Evolutionary conservation across 345 rosid species (phyloP).

Genomic region (Eucalyptus polybractea): DNA sequence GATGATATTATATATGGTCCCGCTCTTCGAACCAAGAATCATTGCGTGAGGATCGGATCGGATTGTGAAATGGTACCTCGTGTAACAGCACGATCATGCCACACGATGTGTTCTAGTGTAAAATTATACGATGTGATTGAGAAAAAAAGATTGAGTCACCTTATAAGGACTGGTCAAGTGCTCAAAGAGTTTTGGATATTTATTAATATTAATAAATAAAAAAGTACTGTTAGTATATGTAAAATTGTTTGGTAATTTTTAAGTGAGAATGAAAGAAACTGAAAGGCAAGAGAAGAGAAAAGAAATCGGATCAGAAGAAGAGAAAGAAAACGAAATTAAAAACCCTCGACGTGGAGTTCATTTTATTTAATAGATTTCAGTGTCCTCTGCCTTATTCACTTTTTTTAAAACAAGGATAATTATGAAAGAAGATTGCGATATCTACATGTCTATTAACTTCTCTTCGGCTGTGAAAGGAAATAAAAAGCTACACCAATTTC

Average conservation of each 20-base stretch:
- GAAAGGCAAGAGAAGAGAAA: not conserved
- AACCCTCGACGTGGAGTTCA: not conserved
- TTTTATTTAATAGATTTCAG: not conserved
- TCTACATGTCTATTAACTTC: not conserved
- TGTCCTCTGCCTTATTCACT: not conserved
- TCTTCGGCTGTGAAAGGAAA: not conserved
- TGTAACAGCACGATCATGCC: not conserved
- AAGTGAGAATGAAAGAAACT: not conserved
- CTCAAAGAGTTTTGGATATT: not conserved
- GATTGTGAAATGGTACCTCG: not conserved
- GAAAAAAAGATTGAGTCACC: accelerated
- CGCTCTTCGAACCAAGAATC: not conserved
- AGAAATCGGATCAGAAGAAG: not conserved
- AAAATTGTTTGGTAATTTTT: not conserved
- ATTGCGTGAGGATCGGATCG: not conserved
- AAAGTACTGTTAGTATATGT: accelerated
- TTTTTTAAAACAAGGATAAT: not conserved
- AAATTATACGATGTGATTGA: not conserved
- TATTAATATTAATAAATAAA: accelerated
- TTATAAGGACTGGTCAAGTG: not conserved
- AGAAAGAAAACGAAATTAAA: not conserved
- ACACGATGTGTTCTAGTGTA: not conserved
- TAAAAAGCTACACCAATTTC: not conserved
- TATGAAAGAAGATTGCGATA: not conserved
- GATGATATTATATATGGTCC: not conserved